A percentile compares a stretch with the other conserved stretches of the same genome.
Evolutionary conservation across 495 filamentous ascomycete genomes (phyloP).

Genomic region (Aspergillus leporis): DNA sequence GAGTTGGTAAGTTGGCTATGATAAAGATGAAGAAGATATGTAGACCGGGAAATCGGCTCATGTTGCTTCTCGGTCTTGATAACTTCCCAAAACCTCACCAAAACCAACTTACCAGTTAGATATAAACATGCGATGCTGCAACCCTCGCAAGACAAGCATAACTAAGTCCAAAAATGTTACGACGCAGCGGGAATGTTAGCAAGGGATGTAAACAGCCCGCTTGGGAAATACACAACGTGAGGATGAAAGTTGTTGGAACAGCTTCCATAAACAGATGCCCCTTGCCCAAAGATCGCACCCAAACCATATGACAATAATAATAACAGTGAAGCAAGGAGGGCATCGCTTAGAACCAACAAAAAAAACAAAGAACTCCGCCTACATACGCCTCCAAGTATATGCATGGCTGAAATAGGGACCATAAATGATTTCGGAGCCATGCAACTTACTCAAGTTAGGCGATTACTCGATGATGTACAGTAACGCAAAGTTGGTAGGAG

Average conservation of each 20-base stretch:
- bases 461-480: conserved; percentile 13
- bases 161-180: background rate
- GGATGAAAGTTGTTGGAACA: background rate
- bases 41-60: conserved; percentile 25
- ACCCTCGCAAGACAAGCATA: background rate
- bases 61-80: conserved; percentile 20
- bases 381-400: conserved; percentile 13
- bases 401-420: background rate
- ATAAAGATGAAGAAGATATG: conserved; percentile 25
- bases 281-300: background rate
- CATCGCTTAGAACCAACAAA: background rate
- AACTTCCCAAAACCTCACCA: background rate
- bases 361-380: conserved; percentile 10
- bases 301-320: background rate
- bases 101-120: conserved; percentile 7
- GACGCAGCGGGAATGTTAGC: conserved; percentile 4
- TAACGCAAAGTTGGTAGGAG: background rate
- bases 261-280: background rate
- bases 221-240: background rate
- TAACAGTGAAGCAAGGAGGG: conserved; percentile 4
- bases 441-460: background rate
- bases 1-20: conserved; percentile 19
- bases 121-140: background rate
- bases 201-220: conserved; percentile 15
- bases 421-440: background rate